These are phyloP conservation scores for Scheffersomyces cryptocercus DNA, from an alignment of 1,139 yeast species.

Conservation along the genomic window DNA sequence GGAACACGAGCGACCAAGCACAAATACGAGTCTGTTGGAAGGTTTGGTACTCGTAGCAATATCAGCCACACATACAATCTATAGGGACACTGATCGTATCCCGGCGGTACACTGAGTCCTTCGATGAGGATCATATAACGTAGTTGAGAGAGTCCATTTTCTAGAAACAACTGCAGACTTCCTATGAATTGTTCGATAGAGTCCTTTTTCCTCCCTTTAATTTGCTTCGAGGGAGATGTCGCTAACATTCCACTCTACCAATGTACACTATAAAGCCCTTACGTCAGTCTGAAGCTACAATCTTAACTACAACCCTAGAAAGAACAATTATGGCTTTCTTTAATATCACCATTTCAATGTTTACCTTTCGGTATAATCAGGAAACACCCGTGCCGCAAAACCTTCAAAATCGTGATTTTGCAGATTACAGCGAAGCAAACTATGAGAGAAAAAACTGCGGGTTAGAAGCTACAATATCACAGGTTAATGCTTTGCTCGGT, in stretches of 20 bases:
- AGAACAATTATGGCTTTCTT: too few species aligned
- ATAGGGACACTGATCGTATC: conserved; percentile 60
- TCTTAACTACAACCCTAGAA: too few species aligned
- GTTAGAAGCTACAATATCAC: too few species aligned
- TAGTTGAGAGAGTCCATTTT: conserved; percentile 74
- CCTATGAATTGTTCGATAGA: conserved; percentile 65
- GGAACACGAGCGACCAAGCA: conserved; percentile 60
- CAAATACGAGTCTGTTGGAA: conserved; percentile 54
- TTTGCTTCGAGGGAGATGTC: conserved; percentile 2
- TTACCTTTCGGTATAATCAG: too few species aligned
- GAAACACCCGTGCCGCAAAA: too few species aligned
- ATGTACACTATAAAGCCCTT: too few species aligned
- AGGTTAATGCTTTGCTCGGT: too few species aligned
- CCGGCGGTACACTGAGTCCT: conserved; percentile 60
- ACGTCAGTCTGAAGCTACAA: too few species aligned
- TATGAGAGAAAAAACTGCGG: too few species aligned
- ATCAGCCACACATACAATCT: conserved; percentile 84
- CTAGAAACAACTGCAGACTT: conserved; percentile 61
- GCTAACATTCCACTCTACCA: background rate
- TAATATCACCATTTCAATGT: too few species aligned
- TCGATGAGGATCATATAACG: conserved; percentile 78
- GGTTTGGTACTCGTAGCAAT: conserved; percentile 63
- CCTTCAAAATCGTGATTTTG: too few species aligned
- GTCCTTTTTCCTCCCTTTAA: conserved; percentile 56
- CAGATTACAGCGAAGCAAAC: too few species aligned